phyloP scores from a whole-genome alignment of 805 yeast genomes.

The Kluyveromyces nonfermentans region DNA sequence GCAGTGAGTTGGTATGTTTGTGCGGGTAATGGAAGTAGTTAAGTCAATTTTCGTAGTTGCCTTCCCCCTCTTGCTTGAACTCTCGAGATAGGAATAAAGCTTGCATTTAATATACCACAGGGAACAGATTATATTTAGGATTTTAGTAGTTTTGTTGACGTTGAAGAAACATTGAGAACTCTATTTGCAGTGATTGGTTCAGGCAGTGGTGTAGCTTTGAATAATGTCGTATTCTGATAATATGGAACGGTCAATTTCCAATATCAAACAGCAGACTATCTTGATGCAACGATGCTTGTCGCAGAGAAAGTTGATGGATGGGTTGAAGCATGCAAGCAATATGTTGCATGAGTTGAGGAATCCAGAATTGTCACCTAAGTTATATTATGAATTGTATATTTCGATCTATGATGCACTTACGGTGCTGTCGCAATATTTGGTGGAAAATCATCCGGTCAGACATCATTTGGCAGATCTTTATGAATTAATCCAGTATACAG shows the following conservation, averaged over 20 bases:
- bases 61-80: background rate
- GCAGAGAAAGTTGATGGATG: conserved; percentile 69
- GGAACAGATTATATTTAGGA: too few species aligned
- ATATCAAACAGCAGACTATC: conserved; percentile 58
- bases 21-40: background rate
- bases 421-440: conserved; percentile 51
- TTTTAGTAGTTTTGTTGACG: too few species aligned
- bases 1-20: background rate
- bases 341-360: conserved; percentile 77
- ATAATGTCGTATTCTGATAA: conserved; percentile 22
- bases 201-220: background rate
- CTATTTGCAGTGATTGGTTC: background rate
- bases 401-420: conserved; percentile 76
- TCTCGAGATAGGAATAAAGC: background rate
- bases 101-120: too few species aligned
- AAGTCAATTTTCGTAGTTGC: background rate
- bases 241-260: conserved; percentile 20
- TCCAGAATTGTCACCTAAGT: conserved; percentile 68
- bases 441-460: conserved; percentile 56
- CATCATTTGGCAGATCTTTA: conserved; percentile 78
- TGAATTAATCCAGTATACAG: conserved; percentile 91
- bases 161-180: too few species aligned
- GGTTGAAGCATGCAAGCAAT: conserved; percentile 76
- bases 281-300: conserved; percentile 70
- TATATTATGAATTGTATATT: conserved; percentile 86